Base-by-base conservation (phyloP, 1,284 basidiomycete genomes). In the Omphalotus olearius region DNA sequence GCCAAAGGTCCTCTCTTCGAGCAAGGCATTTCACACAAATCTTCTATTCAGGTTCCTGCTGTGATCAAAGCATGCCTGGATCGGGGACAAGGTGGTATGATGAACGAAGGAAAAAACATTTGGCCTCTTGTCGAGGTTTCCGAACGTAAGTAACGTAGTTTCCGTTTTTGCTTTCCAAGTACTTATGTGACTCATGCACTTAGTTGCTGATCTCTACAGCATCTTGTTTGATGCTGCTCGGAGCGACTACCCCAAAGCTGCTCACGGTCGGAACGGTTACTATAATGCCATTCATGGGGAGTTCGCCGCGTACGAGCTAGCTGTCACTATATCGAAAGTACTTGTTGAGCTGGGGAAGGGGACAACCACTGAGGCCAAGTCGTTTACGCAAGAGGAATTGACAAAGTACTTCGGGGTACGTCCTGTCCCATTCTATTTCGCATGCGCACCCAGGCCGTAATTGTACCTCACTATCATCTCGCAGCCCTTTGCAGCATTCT, bases 271-370 rank as follows among this genome's bases (percentile, higher is more conserved):
- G 3, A 71, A 78, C 41, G 80, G 80, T 0, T 69, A 64, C 47
- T 81, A 78, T 63, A 78, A 81, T 54, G 72, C 62, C 25, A 78
- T 73, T 54, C 78, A 69, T 38, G 77, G 71, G 13, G 72, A 81
- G 53, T 69, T 78, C 49, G 58, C 47, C 2, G 49, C 73, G 25
- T 69, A 66, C 51, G 57, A 66, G 6, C 51, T 69, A 30, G 58
- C 57, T 10, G 63, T 61, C 38, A 60, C 57, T 0, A 63, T 70
- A 49, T 59, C 59, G 11, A 51, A 61, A 28, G 62, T 57, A 1
- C 51, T 70, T 16, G 59, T 67, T 11, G 61, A 63, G 10, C 51
- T 65, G 9, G 65, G 65, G 10, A 61, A 60, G 50, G 56, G 58
- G 35, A 50, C 63, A 17, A 63, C 59, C 36, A 45, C 67, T 5